Conservation (phyloP, 1,284 basidiomycete genomes). For the Malassezia psittaci region DNA sequence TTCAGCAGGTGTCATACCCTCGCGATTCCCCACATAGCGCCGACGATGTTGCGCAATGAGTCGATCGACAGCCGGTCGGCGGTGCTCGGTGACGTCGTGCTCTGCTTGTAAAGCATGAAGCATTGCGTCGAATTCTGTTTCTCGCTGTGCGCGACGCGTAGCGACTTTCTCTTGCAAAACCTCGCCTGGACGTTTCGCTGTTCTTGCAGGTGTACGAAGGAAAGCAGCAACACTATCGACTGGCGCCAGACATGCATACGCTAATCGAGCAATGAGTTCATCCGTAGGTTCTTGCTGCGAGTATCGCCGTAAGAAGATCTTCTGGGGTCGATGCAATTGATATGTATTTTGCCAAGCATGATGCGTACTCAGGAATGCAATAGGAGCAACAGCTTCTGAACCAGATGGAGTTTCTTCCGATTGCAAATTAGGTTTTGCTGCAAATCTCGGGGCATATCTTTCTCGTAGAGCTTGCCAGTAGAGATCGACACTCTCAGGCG, state of each 20-base stretch:
- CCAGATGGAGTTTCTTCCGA: neutral
- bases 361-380: neutral
- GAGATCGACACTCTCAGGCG: neutral
- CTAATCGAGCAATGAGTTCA: conserved; percentile 14
- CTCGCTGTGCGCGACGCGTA: conserved; percentile 46
- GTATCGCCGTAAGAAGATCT: conserved; percentile 13
- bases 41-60: conserved; percentile 7
- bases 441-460: neutral
- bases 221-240: conserved; percentile 52
- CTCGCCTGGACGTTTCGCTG: conserved; percentile 50
- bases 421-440: too few relatives aligned
- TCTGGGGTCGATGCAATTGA: conserved; percentile 8
- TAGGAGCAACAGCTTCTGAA: neutral
- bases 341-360: conserved; percentile 12
- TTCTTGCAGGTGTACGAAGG: conserved; percentile 40
- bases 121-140: conserved; percentile 59
- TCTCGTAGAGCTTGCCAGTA: conserved; percentile 8
- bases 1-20: conserved; percentile 53
- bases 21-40: conserved; percentile 10
- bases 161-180: conserved; percentile 48
- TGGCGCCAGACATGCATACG: conserved; percentile 56
- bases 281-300: neutral
- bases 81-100: conserved; percentile 4
- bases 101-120: conserved; percentile 55
- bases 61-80: conserved; percentile 14